These are phyloP conservation scores for Solanum chiquidenum DNA, from an alignment of 257 asterid species.

Conservation along the genomic window DNA sequence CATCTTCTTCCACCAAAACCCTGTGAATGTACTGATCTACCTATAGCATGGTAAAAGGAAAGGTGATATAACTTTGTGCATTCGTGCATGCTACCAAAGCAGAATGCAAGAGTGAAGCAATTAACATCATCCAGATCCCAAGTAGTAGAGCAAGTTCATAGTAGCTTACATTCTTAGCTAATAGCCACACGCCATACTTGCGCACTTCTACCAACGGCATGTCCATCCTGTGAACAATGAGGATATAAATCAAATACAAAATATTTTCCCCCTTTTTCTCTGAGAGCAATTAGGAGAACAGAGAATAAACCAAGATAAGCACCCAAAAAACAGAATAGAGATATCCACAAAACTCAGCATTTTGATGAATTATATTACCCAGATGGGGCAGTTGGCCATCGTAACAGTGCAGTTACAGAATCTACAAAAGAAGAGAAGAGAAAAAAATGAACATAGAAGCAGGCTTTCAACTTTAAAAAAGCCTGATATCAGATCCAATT, in stretches of 20 bases:
- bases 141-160: neutral
- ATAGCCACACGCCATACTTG: constrained; percentile 79
- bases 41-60: constrained; percentile 26
- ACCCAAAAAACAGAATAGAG: neutral
- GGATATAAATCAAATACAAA: constrained; percentile 10
- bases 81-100: neutral
- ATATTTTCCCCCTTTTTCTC: neutral
- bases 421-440: constrained; percentile 33
- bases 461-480: neutral
- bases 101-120: neutral
- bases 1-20: constrained; percentile 87
- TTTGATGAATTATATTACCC: constrained; percentile 43
- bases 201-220: constrained; percentile 92
- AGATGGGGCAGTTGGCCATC: constrained; percentile 98
- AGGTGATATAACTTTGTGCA: neutral
- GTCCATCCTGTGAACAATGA: constrained; percentile 67
- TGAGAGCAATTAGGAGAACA: neutral
- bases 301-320: neutral
- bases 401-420: constrained; percentile 71
- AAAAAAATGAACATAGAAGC: neutral
- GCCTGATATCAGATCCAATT: neutral
- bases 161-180: constrained; percentile 62
- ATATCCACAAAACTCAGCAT: neutral
- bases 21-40: constrained; percentile 87
- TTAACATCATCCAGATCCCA: neutral